Evolutionary conservation across 371 early-diverging fungal species (phyloP).

Genomic region (Saksenaea oblongispora): DNA sequence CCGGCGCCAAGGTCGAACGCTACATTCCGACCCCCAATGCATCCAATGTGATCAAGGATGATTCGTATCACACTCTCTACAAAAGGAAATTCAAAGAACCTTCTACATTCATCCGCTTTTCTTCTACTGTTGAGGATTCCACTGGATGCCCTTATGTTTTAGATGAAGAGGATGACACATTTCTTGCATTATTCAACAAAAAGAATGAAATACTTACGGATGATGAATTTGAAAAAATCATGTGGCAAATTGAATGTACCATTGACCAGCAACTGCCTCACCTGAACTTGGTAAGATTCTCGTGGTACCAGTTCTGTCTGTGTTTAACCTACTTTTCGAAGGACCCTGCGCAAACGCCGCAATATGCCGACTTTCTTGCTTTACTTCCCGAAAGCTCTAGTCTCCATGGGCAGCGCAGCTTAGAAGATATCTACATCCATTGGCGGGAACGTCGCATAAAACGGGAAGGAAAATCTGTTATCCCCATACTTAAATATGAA

Average conservation of each 20-base stretch:
- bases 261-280: constrained; percentile 48
- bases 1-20: constrained; percentile 53
- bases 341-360: constrained; percentile 46
- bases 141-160: constrained; percentile 83
- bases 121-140: constrained; percentile 85
- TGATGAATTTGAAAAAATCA: constrained; percentile 77
- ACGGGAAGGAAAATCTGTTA: constrained; percentile 58
- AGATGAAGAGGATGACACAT: constrained; percentile 83
- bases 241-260: constrained; percentile 75
- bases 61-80: constrained; percentile 71
- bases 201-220: constrained; percentile 50
- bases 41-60: constrained; percentile 51
- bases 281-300: constrained; percentile 43
- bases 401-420: constrained; percentile 22
- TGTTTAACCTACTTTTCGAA: constrained; percentile 6
- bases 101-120: constrained; percentile 84
- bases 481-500: constrained; percentile 67
- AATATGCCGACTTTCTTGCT: constrained; percentile 26
- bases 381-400: constrained; percentile 14
- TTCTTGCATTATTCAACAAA: constrained; percentile 63
- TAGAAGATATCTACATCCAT: constrained; percentile 36
- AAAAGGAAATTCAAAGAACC: constrained; percentile 69
- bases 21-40: constrained; percentile 96
- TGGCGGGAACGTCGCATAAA: constrained; percentile 50
- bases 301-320: background rate